phyloP scores from a whole-genome alignment of 768 basidiomycete species.

The Crucibulum laeve region DNA sequence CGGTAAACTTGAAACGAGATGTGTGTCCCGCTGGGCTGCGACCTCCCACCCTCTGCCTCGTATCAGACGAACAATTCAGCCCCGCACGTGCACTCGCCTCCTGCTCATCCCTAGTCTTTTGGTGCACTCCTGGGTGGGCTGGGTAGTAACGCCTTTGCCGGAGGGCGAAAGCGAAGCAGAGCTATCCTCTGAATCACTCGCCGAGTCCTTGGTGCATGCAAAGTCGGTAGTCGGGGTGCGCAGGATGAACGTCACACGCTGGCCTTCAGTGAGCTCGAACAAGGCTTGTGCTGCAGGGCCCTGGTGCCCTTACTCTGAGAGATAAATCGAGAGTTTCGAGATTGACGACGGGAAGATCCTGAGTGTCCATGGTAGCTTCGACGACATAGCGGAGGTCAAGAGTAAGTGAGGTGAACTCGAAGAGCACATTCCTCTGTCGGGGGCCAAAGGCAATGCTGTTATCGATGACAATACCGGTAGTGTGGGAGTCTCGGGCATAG shows the following conservation, averaged over 20 bases:
- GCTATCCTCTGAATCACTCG: no score
- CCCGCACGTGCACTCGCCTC: slow-evolving; percentile 4
- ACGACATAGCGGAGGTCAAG: slow-evolving; percentile 78
- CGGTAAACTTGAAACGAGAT: slow-evolving; percentile 24
- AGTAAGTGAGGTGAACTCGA: slow-evolving; percentile 49
- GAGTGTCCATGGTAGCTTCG: slow-evolving; percentile 38
- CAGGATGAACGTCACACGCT: slow-evolving; percentile 85
- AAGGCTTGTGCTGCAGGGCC: slow-evolving; percentile 60
- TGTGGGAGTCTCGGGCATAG: slow-evolving; percentile 79
- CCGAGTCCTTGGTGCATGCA: background rate
- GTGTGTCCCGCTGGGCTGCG: background rate
- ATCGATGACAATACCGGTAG: slow-evolving; percentile 51
- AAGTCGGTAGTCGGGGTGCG: slow-evolving; percentile 50
- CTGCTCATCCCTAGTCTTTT: background rate
- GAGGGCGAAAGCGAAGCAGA: background rate
- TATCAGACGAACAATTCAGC: background rate
- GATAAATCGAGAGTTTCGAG: slow-evolving; percentile 61
- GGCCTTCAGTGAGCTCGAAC: slow-evolving; percentile 74
- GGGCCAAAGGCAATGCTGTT: slow-evolving; percentile 20
- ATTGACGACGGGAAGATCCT: slow-evolving; percentile 42
- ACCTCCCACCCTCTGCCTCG: background rate
- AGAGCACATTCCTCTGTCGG: slow-evolving; percentile 54
- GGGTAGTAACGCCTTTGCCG: background rate
- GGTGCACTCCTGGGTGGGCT: background rate
- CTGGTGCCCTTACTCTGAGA: slow-evolving; percentile 68